Evolutionary conservation across 805 yeast species (phyloP).

Genomic region (Saturnispora zaruensis): DNA sequence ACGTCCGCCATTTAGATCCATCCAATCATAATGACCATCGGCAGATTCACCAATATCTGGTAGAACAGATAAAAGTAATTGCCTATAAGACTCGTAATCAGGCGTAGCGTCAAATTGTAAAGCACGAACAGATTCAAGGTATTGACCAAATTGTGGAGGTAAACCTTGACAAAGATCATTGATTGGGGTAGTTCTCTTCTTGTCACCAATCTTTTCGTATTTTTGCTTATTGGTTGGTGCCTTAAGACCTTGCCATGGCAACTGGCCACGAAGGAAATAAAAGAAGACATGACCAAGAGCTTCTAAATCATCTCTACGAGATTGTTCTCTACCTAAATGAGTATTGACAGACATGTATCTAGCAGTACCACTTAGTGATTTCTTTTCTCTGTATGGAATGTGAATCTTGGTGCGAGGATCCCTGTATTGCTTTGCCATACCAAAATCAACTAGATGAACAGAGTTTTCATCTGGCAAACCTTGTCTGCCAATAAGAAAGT

Average conservation of each 20-base stretch:
- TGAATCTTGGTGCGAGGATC: constrained; percentile 94
- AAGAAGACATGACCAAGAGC: constrained; percentile 94
- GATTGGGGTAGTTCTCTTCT: constrained; percentile 83
- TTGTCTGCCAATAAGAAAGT: constrained; percentile 87
- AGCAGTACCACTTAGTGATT: constrained; percentile 96
- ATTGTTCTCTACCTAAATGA: constrained; percentile 94
- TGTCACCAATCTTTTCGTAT: constrained; percentile 95
- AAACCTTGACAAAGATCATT: constrained; percentile 79
- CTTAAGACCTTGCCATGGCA: constrained; percentile 98
- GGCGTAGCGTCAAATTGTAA: constrained; percentile 91
- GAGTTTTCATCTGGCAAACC: constrained; percentile 74
- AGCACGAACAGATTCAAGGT: constrained; percentile 79
- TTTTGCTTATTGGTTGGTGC: constrained; percentile 97
- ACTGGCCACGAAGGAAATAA: constrained; percentile 85
- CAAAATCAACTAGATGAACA: constrained; percentile 90
- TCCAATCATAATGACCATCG: constrained; percentile 96
- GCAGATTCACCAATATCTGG: constrained; percentile 59
- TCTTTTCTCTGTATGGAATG: constrained; percentile 94
- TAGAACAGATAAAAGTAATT: constrained; percentile 68
- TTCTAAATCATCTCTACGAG: constrained; percentile 93
- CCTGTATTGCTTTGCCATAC: constrained; percentile 97
- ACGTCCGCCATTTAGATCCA: constrained; percentile 87
- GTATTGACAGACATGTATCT: constrained; percentile 97
- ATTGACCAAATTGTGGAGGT: constrained; percentile 90
- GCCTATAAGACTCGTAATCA: constrained; percentile 80